These are phyloP conservation scores for Lepiota brunneoincarnata DNA, from an alignment of 768 basidiomycete species.

Conservation along the genomic window DNA sequence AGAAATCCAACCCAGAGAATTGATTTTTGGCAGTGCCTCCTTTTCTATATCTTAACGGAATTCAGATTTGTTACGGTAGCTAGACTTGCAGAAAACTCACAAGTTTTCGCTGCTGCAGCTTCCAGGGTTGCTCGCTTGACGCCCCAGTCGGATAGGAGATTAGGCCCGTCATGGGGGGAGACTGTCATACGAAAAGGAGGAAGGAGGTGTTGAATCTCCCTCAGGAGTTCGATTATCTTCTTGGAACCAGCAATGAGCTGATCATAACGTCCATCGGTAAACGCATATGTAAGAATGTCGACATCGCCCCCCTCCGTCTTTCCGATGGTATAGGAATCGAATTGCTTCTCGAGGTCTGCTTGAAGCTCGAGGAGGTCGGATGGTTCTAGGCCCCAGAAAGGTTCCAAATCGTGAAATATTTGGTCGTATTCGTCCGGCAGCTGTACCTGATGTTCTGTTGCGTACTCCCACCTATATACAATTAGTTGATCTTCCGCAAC, in stretches of 20 bases:
- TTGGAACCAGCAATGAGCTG: constrained; percentile 31
- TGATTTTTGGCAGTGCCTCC: constrained; percentile 30
- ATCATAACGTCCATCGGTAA: constrained; percentile 32
- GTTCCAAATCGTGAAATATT: constrained; percentile 71
- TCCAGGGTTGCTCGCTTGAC: constrained; percentile 27
- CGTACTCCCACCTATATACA: constrained; percentile 46
- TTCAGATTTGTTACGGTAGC: neutral
- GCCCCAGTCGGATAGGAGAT: constrained; percentile 31
- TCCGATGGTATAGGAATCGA: constrained; percentile 40
- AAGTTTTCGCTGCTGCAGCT: constrained; percentile 24
- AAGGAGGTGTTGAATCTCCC: constrained; percentile 34
- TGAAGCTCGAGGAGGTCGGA: constrained; percentile 35
- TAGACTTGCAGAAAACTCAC: constrained; percentile 17
- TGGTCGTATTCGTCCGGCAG: constrained; percentile 87
- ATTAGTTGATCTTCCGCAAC: neutral
- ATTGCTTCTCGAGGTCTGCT: constrained; percentile 32
- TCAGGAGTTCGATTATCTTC: constrained; percentile 33
- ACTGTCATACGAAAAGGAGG: constrained; percentile 47
- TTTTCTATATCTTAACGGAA: constrained; percentile 22
- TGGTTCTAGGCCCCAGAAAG: constrained; percentile 73
- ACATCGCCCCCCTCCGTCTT: constrained; percentile 28
- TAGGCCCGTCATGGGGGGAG: constrained; percentile 42
- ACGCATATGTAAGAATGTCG: constrained; percentile 31
- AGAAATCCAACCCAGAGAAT: constrained; percentile 34
- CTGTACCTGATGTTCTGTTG: constrained; percentile 65